Conservation (phyloP, 257 asterid species). For the Fraxinus excelsior region DNA sequence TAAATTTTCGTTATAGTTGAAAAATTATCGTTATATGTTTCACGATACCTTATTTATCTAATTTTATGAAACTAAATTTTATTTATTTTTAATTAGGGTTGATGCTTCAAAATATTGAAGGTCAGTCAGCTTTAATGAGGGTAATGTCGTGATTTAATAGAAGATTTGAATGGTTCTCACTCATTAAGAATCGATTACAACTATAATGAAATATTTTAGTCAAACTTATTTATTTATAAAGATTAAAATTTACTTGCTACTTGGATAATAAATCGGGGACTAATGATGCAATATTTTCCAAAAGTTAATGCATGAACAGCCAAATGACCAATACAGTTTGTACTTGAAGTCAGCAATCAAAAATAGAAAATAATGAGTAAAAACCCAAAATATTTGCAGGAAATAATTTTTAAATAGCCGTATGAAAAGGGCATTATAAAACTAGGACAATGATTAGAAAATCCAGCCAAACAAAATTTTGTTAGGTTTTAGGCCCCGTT, state of each 20-base stretch:
- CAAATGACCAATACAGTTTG: background rate
- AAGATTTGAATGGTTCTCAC: too few species aligned
- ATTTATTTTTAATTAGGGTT: background rate
- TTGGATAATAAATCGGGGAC: background rate
- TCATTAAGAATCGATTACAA: too few species aligned
- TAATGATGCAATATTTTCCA: background rate
- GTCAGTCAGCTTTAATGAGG: background rate
- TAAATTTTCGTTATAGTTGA: background rate
- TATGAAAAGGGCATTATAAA: constrained; percentile 16
- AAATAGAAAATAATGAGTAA: background rate
- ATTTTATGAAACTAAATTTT: background rate
- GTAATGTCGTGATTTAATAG: background rate
- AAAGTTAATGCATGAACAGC: background rate
- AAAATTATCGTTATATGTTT: too few species aligned
- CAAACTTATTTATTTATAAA: background rate
- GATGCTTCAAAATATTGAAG: background rate
- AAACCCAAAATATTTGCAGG: background rate
- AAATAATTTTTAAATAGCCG: background rate
- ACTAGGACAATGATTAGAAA: constrained; percentile 35
- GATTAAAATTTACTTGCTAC: background rate
- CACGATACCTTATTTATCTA: background rate
- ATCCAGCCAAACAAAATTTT: constrained; percentile 38
- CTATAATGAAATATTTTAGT: too few species aligned
- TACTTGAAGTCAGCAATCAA: background rate
- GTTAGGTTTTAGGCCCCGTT: constrained; percentile 35